Evolutionary conservation across 805 yeast genomes (phyloP).

Genomic region (Tetrapisispora phaffii): DNA sequence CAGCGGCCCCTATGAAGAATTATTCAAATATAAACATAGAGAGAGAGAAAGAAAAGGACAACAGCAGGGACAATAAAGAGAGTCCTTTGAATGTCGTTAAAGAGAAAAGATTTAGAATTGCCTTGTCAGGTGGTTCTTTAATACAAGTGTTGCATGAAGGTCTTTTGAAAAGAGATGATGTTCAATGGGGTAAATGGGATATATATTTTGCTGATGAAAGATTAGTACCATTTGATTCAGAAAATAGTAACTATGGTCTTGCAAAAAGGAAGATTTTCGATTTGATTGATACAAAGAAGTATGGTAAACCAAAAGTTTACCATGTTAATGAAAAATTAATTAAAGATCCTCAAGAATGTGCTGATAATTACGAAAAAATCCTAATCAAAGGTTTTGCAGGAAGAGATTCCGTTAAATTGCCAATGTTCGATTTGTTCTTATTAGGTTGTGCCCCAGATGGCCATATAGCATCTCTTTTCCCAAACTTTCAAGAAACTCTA

Average conservation of each 20-base stretch:
- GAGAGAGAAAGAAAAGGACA: constrained; percentile 4
- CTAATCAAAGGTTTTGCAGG: constrained; percentile 87
- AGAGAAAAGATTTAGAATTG: constrained; percentile 75
- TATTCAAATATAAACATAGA: constrained; percentile 2
- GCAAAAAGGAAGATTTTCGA: constrained; percentile 78
- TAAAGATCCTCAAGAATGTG: constrained; percentile 80
- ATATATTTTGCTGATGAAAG: constrained; percentile 94
- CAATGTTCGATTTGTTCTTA: constrained; percentile 83
- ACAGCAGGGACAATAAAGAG: constrained; percentile 31
- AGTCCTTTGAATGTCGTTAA: constrained; percentile 1
- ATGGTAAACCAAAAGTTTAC: constrained; percentile 56
- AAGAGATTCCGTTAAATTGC: constrained; percentile 90
- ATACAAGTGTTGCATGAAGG: constrained; percentile 84
- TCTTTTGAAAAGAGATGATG: constrained; percentile 59
- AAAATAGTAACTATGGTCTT: constrained; percentile 82
- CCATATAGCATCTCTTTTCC: constrained; percentile 93
- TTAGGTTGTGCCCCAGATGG: constrained; percentile 99
- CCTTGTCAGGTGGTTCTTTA: constrained; percentile 87
- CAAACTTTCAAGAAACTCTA: constrained; percentile 71
- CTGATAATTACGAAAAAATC: constrained; percentile 83
- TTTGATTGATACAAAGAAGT: constrained; percentile 29
- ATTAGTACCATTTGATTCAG: constrained; percentile 74
- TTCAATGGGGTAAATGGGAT: constrained; percentile 92
- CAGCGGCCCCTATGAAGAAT: neutral
- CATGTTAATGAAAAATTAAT: constrained; percentile 74